Evolutionary conservation across 495 filamentous ascomycete species (phyloP).

Genomic region (Sporormia fimetaria): DNA sequence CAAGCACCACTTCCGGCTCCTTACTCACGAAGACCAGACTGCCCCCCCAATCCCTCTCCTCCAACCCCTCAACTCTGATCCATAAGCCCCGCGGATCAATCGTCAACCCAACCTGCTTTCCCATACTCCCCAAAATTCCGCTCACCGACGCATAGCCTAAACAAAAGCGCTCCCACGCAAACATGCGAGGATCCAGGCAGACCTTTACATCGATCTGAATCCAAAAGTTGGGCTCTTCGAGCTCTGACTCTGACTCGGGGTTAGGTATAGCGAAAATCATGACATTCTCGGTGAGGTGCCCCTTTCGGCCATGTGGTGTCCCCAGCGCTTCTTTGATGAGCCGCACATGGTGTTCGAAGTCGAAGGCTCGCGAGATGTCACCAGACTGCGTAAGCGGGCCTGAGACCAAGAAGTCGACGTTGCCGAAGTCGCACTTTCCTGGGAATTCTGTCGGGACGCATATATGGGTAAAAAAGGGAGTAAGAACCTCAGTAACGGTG

Average conservation of each 20-base stretch:
- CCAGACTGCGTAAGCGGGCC: neutral
- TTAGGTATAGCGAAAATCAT: conserved; percentile 6
- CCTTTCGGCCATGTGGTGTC: conserved; percentile 2
- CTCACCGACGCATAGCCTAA: conserved; percentile 5
- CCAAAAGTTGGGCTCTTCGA: too few relatives aligned
- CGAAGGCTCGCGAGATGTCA: neutral
- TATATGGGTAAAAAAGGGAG: conserved; percentile 7
- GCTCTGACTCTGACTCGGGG: neutral
- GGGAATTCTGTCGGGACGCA: conserved; percentile 12
- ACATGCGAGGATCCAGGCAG: neutral
- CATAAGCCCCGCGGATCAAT: conserved; percentile 6
- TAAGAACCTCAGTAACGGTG: neutral
- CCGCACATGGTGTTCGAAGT: neutral
- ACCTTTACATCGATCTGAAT: conserved; percentile 16
- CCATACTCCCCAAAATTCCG: conserved; percentile 9
- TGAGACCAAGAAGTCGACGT: conserved; percentile 15
- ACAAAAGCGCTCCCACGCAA: conserved; percentile 10
- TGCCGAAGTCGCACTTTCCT: conserved; percentile 10
- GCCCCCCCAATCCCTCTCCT: neutral
- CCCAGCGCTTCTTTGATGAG: neutral
- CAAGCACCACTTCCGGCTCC: conserved; percentile 6
- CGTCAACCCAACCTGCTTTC: conserved; percentile 13
- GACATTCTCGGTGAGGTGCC: neutral
- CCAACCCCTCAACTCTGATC: conserved; percentile 6
- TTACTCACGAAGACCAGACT: conserved; percentile 13